phyloP scores from a whole-genome alignment of 768 basidiomycete species.

The Hemileccinum impolitum region DNA sequence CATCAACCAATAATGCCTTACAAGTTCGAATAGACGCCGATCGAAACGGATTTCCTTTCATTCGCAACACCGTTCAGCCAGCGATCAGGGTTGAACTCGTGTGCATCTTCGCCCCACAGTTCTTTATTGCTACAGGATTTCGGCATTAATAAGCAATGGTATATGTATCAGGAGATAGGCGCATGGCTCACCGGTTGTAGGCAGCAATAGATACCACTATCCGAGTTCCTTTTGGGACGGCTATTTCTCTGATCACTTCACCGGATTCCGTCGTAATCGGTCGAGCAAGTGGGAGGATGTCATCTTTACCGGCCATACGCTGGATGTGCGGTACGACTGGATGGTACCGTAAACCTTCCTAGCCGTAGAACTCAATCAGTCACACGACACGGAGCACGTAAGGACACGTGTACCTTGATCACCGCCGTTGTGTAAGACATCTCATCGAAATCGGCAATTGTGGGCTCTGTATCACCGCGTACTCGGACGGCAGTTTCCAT shows the following conservation, averaged over 20 bases:
- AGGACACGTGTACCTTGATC: conserved; percentile 24
- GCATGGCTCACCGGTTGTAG: conserved; percentile 23
- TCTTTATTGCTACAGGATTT: conserved; percentile 21
- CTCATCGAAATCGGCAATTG: conserved; percentile 42
- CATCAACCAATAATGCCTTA: conserved; percentile 2
- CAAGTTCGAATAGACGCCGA: conserved; percentile 31
- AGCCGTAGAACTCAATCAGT: background rate
- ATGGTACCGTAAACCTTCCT: conserved; percentile 42
- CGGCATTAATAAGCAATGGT: background rate
- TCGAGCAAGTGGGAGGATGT: conserved; percentile 29
- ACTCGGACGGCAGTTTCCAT: background rate
- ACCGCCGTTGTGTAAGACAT: conserved; percentile 43
- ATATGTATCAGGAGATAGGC: background rate
- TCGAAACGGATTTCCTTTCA: conserved; percentile 15
- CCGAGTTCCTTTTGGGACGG: conserved; percentile 35
- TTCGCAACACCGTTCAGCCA: conserved; percentile 22
- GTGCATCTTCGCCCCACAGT: conserved; percentile 32
- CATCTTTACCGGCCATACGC: conserved; percentile 49
- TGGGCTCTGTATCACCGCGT: conserved; percentile 1
- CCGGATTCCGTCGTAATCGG: conserved; percentile 26
- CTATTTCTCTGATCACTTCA: conserved; percentile 33
- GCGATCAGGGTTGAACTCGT: conserved; percentile 29
- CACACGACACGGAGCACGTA: background rate
- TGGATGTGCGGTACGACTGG: conserved; percentile 51
- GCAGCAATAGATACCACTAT: conserved; percentile 40